These are phyloP conservation scores for Xylaria curta DNA, from an alignment of 495 filamentous ascomycete genomes.

Conservation along the genomic window DNA sequence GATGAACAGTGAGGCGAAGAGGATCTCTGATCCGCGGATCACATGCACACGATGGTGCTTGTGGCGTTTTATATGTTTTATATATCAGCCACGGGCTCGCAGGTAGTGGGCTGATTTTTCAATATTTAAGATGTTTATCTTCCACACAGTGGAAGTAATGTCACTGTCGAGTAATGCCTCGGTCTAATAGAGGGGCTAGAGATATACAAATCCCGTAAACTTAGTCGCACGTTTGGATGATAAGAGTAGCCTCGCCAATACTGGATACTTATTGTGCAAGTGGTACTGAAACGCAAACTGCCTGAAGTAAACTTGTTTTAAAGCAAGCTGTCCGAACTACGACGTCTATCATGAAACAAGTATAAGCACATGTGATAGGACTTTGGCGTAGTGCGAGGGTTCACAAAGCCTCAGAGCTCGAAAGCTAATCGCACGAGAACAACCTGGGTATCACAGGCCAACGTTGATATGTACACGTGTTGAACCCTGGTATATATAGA, in stretches of 20 bases:
- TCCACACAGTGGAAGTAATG: background rate
- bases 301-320: background rate
- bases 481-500: background rate
- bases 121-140: background rate
- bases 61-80: background rate
- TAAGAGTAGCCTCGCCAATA: background rate
- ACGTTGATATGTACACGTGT: background rate
- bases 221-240: background rate
- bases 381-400: background rate
- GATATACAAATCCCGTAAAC: background rate
- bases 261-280: background rate
- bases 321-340: background rate
- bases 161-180: background rate
- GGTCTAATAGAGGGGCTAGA: background rate
- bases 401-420: background rate
- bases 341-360: background rate
- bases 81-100: background rate
- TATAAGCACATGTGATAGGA: background rate
- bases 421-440: background rate
- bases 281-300: background rate
- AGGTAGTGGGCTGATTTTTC: background rate
- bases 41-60: background rate
- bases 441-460: background rate
- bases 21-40: background rate
- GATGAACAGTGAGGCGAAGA: background rate